Evolutionary conservation across 2,329 filamentous ascomycete species (phyloP), one percentile per base, ranked within the genome.

Genomic region (Rutstroemia sp.): DNA sequence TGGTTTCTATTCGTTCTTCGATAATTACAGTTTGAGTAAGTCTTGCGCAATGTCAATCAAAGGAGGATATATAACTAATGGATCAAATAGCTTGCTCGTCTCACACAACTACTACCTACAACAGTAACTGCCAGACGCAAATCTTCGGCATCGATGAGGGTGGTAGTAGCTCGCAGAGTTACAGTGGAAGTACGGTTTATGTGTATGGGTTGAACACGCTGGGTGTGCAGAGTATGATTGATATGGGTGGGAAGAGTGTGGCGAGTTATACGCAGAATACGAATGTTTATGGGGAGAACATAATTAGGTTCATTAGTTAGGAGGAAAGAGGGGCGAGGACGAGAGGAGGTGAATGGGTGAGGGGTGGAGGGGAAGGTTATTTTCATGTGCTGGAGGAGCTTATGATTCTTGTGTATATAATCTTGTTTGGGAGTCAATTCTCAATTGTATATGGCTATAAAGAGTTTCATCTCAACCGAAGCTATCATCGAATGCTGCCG

Each of bases 1-100:
- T 0, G 81, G 81, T 0, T 62, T 82, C 3, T 84, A 84, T 68
- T 76, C 71, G 52, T 84, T 82, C 73, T 84, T 83, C 72, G 73
- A 78, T 64, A 76, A 80, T 70, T 83, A 83, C 69, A 75, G 51
- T 30, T 54, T 51, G 14, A 61, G 64, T 65, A 51, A 23, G 60
- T 59, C 6, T 36, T 9, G 9, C 17, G 5, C 4, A 25, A 25
- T 21, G 25, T 45, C 7, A 45, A 9, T 5, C 9, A 42, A 42
- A 7, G 3, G 16, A 42, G 17, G n/a, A 56, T 58, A 48, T 52
- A 45, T 30, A 40, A 36, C 38, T 25, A 21, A 47, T 21, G 19
- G 9, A 5, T 17, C 4, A 3, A 23, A 45, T 16, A 62, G 61
- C 53, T 25, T 64, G 59, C 40, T 58, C 57, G 17, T 38, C 46